These are phyloP conservation scores for Stenocarpella maydis DNA, from an alignment of 2,329 filamentous ascomycete species.

Conservation along the genomic window DNA sequence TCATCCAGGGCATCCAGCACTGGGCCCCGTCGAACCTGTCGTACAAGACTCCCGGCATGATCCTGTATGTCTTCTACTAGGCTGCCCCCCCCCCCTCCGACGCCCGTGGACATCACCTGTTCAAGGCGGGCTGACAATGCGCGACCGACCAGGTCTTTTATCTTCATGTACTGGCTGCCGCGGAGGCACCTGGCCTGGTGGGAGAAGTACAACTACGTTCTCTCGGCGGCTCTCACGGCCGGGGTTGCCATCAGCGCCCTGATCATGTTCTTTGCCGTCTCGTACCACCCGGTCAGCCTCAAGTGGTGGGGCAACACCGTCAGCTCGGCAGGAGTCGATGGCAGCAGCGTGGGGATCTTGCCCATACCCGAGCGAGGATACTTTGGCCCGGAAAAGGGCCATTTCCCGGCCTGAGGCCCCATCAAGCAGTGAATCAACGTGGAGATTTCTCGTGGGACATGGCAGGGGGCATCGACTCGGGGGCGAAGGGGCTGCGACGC, in stretches of 20 bases:
- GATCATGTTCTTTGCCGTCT: constrained; percentile 50
- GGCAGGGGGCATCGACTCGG: no score
- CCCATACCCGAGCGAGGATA: constrained; percentile 38
- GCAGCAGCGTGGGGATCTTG: constrained; percentile 35
- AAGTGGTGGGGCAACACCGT: constrained; percentile 54
- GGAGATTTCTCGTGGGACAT: neutral
- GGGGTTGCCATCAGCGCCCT: constrained; percentile 49
- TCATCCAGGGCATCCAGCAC: constrained; percentile 53
- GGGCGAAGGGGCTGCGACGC: neutral
- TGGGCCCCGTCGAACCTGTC: constrained; percentile 53
- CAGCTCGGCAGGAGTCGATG: constrained; percentile 41
- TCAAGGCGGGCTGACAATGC: neutral
- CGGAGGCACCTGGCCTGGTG: constrained; percentile 51
- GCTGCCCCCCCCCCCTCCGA: no score
- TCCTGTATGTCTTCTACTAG: constrained; percentile 43
- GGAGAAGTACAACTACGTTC: constrained; percentile 52
- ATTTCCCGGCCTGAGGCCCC: constrained; percentile 24
- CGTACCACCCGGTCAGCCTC: constrained; percentile 44
- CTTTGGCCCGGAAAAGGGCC: constrained; percentile 36
- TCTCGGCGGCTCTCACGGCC: constrained; percentile 48
- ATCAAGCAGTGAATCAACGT: neutral
- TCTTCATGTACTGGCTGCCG: constrained; percentile 55
- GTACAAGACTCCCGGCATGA: constrained; percentile 53
- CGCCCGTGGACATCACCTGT: no score
- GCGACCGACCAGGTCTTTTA: constrained; percentile 40